These are phyloP conservation scores for Colletotrichum australisinense DNA, from an alignment of 2,329 filamentous ascomycete species.

Conservation along the genomic window DNA sequence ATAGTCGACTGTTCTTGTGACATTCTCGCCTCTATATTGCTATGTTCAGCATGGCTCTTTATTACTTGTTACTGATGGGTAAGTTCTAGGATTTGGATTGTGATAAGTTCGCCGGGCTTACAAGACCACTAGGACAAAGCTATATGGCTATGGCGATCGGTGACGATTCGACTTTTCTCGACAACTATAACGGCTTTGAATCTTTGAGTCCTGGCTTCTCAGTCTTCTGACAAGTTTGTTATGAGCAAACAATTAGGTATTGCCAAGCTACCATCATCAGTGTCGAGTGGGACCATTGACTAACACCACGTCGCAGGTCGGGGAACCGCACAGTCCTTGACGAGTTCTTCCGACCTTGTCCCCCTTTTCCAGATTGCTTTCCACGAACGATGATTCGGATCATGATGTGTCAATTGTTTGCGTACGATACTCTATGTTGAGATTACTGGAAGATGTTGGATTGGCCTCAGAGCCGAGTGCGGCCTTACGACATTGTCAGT, in stretches of 20 bases:
- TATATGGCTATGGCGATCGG: neutral
- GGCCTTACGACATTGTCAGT: neutral
- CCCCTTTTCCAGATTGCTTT: neutral
- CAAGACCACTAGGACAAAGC: neutral
- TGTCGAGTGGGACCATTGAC: slow-evolving; percentile 17
- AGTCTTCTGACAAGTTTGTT: neutral
- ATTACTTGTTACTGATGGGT: neutral
- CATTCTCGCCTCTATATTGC: neutral
- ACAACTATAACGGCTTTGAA: neutral
- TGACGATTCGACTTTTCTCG: neutral
- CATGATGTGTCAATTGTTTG: neutral
- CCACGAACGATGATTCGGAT: neutral
- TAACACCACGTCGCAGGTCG: slow-evolving; percentile 10
- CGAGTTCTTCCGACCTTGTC: neutral
- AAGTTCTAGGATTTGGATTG: neutral
- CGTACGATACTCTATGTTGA: slow-evolving; percentile 6
- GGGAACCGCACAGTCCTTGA: neutral
- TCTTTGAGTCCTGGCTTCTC: neutral
- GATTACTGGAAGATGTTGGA: neutral
- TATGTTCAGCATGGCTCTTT: neutral
- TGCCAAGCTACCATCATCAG: slow-evolving; percentile 27
- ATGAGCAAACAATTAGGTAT: slow-evolving; percentile 27
- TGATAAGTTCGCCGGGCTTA: neutral
- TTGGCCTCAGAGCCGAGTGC: neutral
- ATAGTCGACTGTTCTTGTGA: neutral